phyloP scores from a whole-genome alignment of 768 basidiomycete species.

The Solioccasus polychromus region DNA sequence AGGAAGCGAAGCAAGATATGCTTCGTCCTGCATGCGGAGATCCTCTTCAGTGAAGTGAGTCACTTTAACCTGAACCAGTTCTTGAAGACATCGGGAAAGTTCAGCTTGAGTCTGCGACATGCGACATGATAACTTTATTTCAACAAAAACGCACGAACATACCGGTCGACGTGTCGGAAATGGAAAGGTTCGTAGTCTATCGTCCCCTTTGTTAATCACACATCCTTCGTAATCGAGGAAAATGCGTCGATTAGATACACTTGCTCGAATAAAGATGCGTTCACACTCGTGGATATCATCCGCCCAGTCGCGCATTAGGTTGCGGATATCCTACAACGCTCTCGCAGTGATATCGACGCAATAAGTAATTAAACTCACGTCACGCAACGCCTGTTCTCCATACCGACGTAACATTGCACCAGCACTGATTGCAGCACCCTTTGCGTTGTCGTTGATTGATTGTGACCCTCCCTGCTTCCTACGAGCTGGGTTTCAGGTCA shows the following conservation, averaged over 20 bases:
- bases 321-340: slow-evolving; percentile 74
- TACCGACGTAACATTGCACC: slow-evolving; percentile 93
- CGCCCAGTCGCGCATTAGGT: slow-evolving; percentile 77
- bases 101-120: slow-evolving; percentile 80
- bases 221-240: slow-evolving; percentile 89
- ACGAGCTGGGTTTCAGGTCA: slow-evolving; percentile 60
- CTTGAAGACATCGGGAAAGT: slow-evolving; percentile 78
- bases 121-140: not conserved
- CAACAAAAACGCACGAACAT: slow-evolving; percentile 24
- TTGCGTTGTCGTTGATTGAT: slow-evolving; percentile 86
- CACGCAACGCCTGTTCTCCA: slow-evolving; percentile 89
- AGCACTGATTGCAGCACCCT: slow-evolving; percentile 89
- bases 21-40: slow-evolving; percentile 83
- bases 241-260: slow-evolving; percentile 79
- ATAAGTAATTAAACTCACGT: slow-evolving; percentile 53
- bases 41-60: slow-evolving; percentile 85
- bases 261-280: slow-evolving; percentile 89
- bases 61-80: slow-evolving; percentile 80
- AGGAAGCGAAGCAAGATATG: slow-evolving; percentile 84
- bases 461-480: slow-evolving; percentile 98
- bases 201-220: slow-evolving; percentile 74
- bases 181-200: slow-evolving; percentile 83
- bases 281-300: slow-evolving; percentile 87
- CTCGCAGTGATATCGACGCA: not conserved
- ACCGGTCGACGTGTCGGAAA: slow-evolving; percentile 96